Base-by-base conservation (phyloP, 305 asterid genomes). In the Solanum hybrid region DNA sequence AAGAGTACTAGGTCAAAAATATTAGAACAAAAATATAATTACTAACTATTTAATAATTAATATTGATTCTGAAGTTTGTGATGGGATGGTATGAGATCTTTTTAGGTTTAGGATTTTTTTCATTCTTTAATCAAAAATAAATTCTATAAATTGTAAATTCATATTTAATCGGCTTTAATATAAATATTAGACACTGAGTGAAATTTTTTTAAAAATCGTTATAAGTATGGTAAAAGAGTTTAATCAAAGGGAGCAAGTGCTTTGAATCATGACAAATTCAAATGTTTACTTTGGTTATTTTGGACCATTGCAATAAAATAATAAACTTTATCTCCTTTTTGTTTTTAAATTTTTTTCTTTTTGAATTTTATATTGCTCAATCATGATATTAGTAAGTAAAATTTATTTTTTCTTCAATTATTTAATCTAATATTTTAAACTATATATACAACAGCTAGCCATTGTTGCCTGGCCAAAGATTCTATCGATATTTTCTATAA, bases 301-400 rank as follows among this genome's bases (percentile, higher is more conserved):
- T 84, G 87, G 73, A 81, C 72, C 72, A 27, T 22, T 42, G 26
- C 27, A 84, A 51, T 46, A 82, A 29, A 51, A 42, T 26, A 84
- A 17, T 17, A 26, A 14, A 26, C n/a, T 37, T 27, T 26, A 29
- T 84, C 20, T 46, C 29, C 5, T 84, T 51, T 84, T 10, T 20
- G 0, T 29, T 84, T 42, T 17, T 10, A 0, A 4, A 24, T n/a
- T 16, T 31, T 46, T 29, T 84, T 29, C 40, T 20, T 84, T 84
- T 29, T 34, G 0, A 9, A 1, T 84, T 84, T 6, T 51, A 17
- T 51, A 84, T 51, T 84, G 27, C 31, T 84, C 87, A 42, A 42
- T 51, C 0, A 84, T 84, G 75, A 51, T 51, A 31, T 3, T 2
- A 79, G 36, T 26, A 80, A 38, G 36, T 27, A 46, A 42, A 46